A percentile compares a stretch with the other conserved stretches of the same genome.
phyloP scores from a whole-genome alignment of 352 stramenopile genomes.

The Globisporangium radiosum region DNA sequence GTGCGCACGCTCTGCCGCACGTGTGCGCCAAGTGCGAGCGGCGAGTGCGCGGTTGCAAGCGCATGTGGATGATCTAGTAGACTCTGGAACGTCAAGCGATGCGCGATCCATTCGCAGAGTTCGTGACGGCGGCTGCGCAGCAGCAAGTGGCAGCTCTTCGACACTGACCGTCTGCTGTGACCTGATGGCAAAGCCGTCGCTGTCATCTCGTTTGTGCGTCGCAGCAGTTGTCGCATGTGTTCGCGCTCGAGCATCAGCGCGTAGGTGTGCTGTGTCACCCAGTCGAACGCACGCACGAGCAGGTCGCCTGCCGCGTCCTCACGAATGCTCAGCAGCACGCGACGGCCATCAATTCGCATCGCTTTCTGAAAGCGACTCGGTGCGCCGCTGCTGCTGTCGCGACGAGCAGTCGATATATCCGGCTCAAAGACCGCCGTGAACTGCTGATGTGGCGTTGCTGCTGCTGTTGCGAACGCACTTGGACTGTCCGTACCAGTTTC shows the following conservation, averaged over 20 bases:
- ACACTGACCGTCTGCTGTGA: conserved; percentile 1
- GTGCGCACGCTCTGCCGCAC: conserved; percentile 43
- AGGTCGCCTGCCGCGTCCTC: conserved; percentile 40
- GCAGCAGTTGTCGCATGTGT: conserved; percentile 28
- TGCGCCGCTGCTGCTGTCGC: background rate
- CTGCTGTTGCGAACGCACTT: too few relatives aligned
- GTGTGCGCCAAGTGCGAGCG: conserved; percentile 33
- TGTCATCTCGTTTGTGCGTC: conserved; percentile 2
- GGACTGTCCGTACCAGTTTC: too few relatives aligned
- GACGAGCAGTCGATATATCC: background rate
- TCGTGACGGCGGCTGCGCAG: conserved; percentile 30
- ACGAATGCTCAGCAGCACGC: conserved; percentile 38
- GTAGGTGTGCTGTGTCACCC: conserved; percentile 29
- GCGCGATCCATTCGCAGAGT: conserved; percentile 49
- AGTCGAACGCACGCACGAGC: conserved; percentile 35
- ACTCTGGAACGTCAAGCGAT: conserved; percentile 48
- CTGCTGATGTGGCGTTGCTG: too few relatives aligned
- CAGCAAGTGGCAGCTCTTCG: conserved; percentile 12
- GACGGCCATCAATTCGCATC: conserved; percentile 28
- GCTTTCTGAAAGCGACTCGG: conserved; percentile 21
- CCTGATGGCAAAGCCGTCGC: background rate
- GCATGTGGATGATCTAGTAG: conserved; percentile 49
- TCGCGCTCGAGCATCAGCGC: conserved; percentile 44
- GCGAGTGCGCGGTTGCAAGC: conserved; percentile 26
- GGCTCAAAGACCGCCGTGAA: conserved; percentile 4